phyloP scores from a whole-genome alignment of 2,329 filamentous ascomycete species.

The Elsinoe ampelina region DNA sequence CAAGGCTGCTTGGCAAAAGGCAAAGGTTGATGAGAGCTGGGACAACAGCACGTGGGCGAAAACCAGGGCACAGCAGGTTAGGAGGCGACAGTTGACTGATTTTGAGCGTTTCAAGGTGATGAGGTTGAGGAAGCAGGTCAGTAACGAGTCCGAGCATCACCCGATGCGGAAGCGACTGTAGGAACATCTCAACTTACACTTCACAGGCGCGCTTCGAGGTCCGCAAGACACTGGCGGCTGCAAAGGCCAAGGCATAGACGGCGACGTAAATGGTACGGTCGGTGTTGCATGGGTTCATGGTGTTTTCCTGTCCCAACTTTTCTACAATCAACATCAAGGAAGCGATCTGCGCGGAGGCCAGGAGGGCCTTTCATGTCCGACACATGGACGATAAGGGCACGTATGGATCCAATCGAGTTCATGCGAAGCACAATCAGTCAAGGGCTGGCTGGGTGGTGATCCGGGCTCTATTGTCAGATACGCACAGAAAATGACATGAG shows the following conservation, averaged over 20 bases:
- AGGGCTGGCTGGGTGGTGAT: neutral
- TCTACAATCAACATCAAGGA: conserved; percentile 10
- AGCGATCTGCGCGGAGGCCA: neutral
- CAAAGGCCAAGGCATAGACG: conserved; percentile 57
- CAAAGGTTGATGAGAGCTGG: conserved; percentile 89
- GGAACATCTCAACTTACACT: conserved; percentile 1
- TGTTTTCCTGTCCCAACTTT: conserved; percentile 11
- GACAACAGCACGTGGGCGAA: conserved; percentile 86
- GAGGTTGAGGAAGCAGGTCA: conserved; percentile 96
- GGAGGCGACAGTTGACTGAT: conserved; percentile 87
- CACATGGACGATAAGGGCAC: neutral
- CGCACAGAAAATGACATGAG: conserved; percentile 10
- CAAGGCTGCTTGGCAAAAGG: conserved; percentile 82
- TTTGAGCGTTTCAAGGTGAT: conserved; percentile 99
- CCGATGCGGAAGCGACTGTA: neutral
- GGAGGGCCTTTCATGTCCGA: neutral
- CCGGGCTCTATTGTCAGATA: neutral
- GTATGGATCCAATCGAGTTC: neutral
- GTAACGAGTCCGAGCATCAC: conserved; percentile 25
- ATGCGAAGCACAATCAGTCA: neutral
- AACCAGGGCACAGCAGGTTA: conserved; percentile 76
- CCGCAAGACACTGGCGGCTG: conserved; percentile 90
- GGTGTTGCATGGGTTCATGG: conserved; percentile 16
- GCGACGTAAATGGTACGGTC: conserved; percentile 2
- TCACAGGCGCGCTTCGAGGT: conserved; percentile 78